phyloP scores from a whole-genome alignment of 164 flowering plant species.

The Aristolochia contorta region DNA sequence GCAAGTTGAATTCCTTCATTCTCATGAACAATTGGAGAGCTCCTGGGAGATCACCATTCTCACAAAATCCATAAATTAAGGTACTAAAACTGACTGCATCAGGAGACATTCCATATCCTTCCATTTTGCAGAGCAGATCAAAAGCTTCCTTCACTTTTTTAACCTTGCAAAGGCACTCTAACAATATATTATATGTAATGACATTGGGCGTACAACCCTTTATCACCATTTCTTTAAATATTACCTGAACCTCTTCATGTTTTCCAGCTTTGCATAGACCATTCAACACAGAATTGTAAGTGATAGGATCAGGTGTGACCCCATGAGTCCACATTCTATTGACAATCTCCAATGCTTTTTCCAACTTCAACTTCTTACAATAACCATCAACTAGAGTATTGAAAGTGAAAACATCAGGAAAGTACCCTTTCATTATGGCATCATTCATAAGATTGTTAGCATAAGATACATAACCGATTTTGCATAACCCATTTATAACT shows the following conservation, averaged over 20 bases:
- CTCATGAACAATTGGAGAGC: constrained; percentile 51
- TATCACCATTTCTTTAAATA: constrained; percentile 52
- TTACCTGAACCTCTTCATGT: constrained; percentile 50
- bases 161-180: constrained; percentile 66
- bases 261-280: constrained; percentile 80
- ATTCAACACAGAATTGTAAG: constrained; percentile 67
- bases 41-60: constrained; percentile 48
- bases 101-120: constrained; percentile 41
- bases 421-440: constrained; percentile 51
- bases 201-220: constrained; percentile 62
- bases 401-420: constrained; percentile 81
- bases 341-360: constrained; percentile 47
- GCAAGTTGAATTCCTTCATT: constrained; percentile 31
- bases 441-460: constrained; percentile 50
- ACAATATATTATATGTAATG: constrained; percentile 61
- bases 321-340: constrained; percentile 59
- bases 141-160: constrained; percentile 49
- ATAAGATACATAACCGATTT: constrained; percentile 66
- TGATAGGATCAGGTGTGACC: constrained; percentile 69
- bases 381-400: constrained; percentile 82
- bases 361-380: constrained; percentile 55
- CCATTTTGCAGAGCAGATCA: constrained; percentile 42
- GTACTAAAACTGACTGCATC: constrained; percentile 62
- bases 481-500: constrained; percentile 74
- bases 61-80: constrained; percentile 56